phyloP scores from a whole-genome alignment of 257 asterid species.

The Rauvolfia tetraphylla region DNA sequence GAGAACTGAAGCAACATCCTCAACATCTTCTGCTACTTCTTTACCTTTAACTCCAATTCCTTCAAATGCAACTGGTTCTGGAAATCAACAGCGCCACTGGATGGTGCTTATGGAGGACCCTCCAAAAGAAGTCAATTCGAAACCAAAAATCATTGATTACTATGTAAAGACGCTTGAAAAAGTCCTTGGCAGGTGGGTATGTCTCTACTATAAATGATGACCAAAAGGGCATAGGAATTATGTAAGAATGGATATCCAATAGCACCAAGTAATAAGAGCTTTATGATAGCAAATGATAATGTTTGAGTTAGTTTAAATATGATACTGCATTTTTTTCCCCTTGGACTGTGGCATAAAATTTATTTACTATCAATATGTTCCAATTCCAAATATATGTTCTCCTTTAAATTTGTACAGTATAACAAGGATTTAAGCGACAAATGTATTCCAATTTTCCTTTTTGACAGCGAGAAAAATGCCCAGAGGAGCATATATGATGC shows the following conservation, averaged over 20 bases:
- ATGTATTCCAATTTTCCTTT: neutral
- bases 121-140: slow-evolving; percentile 37
- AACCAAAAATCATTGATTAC: slow-evolving; percentile 59
- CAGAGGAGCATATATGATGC: slow-evolving; percentile 83
- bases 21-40: slow-evolving; percentile 9
- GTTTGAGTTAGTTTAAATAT: neutral
- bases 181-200: slow-evolving; percentile 62
- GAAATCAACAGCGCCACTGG: slow-evolving; percentile 49
- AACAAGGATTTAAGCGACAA: neutral
- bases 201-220: neutral
- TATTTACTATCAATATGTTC: neutral
- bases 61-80: slow-evolving; percentile 21
- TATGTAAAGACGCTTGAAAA: slow-evolving; percentile 58
- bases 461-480: slow-evolving; percentile 67
- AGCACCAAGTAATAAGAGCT: neutral
- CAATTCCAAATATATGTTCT: neutral
- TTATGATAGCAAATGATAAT: neutral
- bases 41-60: slow-evolving; percentile 9
- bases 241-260: neutral
- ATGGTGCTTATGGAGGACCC: slow-evolving; percentile 70
- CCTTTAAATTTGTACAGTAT: neutral
- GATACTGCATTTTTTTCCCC: neutral
- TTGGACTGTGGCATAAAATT: neutral
- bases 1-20: slow-evolving; percentile 8
- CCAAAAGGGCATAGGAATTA: neutral